Base-by-base conservation (phyloP, 2,329 filamentous ascomycete genomes). In the Purpureocillium lavendulum region DNA sequence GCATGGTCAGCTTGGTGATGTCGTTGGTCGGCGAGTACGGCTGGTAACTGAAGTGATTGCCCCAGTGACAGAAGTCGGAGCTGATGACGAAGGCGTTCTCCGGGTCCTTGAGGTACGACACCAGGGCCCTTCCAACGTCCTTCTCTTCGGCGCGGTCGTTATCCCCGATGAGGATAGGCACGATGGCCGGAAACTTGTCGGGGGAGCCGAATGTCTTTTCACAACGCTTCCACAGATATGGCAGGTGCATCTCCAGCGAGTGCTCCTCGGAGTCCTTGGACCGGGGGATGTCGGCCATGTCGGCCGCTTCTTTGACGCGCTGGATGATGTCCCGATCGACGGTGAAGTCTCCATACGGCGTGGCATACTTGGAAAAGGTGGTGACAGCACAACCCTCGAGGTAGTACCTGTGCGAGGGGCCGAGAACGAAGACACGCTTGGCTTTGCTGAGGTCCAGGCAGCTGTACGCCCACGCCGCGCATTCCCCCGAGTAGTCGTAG, bases 41-140 rank as follows among this genome's bases (percentile, higher is more conserved):
- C 21, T 80, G 86, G 60, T 97, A 98, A 40, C 36, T 36, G 60
- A 96, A 98, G 36, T 87, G 74, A 1, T 69, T 51, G 10, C 92
- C 92, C 92, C 92, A 98, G 61, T 98, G 92, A 48, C 90, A 96
- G 59, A 98, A 98, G 59, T 98, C 92, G 1, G 88, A 95, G 59
- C 85, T 92, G 46, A 97, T 75, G 44, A 98, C 75, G 57, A 97
- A 96, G 2, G 82, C 79, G 44, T 86, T 94, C 11, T 73, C 66
- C 0, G 82, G 76, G 49, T 95, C 84, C 28, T 71, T 69, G 7
- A 98, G 65, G 57, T 92, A 94, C 0, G 84, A 81, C 1, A 84
- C 77, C 7, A 98, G 68, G n/a, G 88, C 58, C 18, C 66, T 53
- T 3, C 87, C 92, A 41, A 84, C 77, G 2, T 60, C 65, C 36